Evolutionary conservation across 2,329 filamentous ascomycete species (phyloP), one percentile per base, ranked within the genome.

Genomic region (Venturiaceae sp.): DNA sequence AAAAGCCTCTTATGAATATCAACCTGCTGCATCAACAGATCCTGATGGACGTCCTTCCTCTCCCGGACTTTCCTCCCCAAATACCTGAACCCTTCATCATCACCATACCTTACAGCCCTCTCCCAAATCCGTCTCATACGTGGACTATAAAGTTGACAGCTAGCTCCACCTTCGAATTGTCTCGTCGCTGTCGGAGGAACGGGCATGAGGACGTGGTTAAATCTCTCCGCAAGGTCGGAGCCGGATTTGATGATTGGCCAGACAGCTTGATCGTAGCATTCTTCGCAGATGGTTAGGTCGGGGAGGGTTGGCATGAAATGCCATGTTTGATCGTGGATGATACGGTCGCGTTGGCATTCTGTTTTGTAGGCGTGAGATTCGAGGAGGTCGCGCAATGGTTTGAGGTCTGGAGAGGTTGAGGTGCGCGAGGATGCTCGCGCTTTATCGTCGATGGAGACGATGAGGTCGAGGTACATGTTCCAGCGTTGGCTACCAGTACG

Each of bases 181-280:
- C n/a, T 47, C 14, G 23, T 50, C 9, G 39, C 37, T 37, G 76
- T 72, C 0, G 75, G 68, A 2, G 80, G 77, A 5, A 87, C 71
- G 13, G 78, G 77, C 62, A 83, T 80, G 26, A 55, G 33, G 3
- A 53, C 54, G 28, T 39, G 19, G 36, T 36, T 37, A 28, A 62
- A 61, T 11, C 19, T n/a, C 16, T 21, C 32, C 30, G 87, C 84
- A 26, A 92, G 76, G 0, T 80, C 73, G 41, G 72, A 74, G 11
- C 78, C 72, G 3, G 78, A 75, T 32, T 79, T 75, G 1, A 85
- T 72, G 55, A 83, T 76, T 0, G 91, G 90, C 71, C 81, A 83
- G n/a, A 96, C 83, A 0, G 90, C 81, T 23, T 90, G 84, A 16
- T 89, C 82, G 68, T 88, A 96, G 70, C 92, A 97, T 70, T 92